phyloP scores from a whole-genome alignment of 805 yeast genomes.

The Saccharomycopsis amapae region DNA sequence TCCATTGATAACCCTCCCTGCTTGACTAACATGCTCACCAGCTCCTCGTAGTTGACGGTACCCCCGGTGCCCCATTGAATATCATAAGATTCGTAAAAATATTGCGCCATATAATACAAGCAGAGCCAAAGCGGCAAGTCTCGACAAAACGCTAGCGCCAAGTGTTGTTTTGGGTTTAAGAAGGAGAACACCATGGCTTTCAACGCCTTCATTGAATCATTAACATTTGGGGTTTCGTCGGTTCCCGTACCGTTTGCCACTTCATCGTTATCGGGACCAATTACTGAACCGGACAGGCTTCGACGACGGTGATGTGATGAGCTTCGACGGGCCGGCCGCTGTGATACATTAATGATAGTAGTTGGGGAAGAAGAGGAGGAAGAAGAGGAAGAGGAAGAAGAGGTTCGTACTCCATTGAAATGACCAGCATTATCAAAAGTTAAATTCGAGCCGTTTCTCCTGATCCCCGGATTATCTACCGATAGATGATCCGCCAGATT shows the following conservation, averaged over 20 bases:
- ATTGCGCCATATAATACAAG: slow-evolving; percentile 27
- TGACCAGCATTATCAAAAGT: too few species aligned
- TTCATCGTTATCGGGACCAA: background rate
- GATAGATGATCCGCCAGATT: too few species aligned
- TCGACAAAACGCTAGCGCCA: slow-evolving; percentile 68
- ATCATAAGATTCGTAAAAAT: slow-evolving; percentile 31
- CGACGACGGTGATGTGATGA: slow-evolving; percentile 12
- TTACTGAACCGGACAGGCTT: too few species aligned
- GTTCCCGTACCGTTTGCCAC: background rate
- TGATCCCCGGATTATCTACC: too few species aligned
- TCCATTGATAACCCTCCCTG: slow-evolving; percentile 1
- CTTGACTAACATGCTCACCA: background rate
- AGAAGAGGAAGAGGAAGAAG: too few species aligned
- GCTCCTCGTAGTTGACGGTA: background rate
- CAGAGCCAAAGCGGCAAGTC: slow-evolving; percentile 61
- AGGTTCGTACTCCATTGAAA: too few species aligned
- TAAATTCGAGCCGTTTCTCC: too few species aligned
- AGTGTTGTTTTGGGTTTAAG: slow-evolving; percentile 68
- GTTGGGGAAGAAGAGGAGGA: too few species aligned
- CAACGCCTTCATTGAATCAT: slow-evolving; percentile 20
- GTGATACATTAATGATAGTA: too few species aligned
- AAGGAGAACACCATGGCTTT: slow-evolving; percentile 42
- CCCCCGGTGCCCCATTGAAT: slow-evolving; percentile 23
- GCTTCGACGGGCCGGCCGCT: too few species aligned
- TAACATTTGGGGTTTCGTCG: slow-evolving; percentile 1